Base-by-base conservation (phyloP, 768 basidiomycete species). In the Tricholoma matsutake region DNA sequence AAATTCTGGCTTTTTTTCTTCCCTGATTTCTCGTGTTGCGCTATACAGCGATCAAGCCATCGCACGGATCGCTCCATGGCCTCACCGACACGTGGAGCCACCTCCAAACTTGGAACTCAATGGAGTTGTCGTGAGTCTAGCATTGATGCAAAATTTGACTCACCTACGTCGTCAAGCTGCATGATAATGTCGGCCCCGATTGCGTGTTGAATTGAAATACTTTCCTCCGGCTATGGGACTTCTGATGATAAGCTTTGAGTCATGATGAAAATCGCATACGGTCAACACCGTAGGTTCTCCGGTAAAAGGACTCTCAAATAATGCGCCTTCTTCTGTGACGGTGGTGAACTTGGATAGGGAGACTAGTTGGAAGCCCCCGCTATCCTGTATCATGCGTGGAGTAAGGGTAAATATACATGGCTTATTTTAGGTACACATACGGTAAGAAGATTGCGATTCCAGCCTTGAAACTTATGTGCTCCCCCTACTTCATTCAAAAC, bases 121-220 rank as follows among this genome's bases (percentile, higher is more conserved):
- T 31, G 9, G 25, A 20, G 14, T 35, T 53, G 56, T 59, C 11
- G 53, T 57, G 41, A 61, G 43, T 52, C 18, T 51, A 1, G 25
- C 34, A 37, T 0, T 25, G 57, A 45, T 28, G 53, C 37, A 29
- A 45, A 60, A 58, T 54, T 37, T 39, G 47, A 76, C 87, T 71
- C 67, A 89, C 92, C 92, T 55, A 95, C 93, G 73, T 95, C 93
- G 71, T 95, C 93, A 16, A 94, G 81, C 71, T 93, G 94, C 94
- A 96, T 96, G 62, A 96, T 93, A 61, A 96, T 96, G 70, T 96
- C 94, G 28, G 88, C 91, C 5, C 94, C 93, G 45, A 96, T 94
- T 7, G 88, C 81, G 69, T 96, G 94, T 69, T 96, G 93, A 67
- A 94, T 90, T 14, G 86, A 85, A 43, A 96, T 94, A 67, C 91